A percentile compares a stretch with the other conserved stretches of the same genome.
phyloP scores from a whole-genome alignment of 2,329 filamentous ascomycete genomes.

The Exophiala lecanii-corni region DNA sequence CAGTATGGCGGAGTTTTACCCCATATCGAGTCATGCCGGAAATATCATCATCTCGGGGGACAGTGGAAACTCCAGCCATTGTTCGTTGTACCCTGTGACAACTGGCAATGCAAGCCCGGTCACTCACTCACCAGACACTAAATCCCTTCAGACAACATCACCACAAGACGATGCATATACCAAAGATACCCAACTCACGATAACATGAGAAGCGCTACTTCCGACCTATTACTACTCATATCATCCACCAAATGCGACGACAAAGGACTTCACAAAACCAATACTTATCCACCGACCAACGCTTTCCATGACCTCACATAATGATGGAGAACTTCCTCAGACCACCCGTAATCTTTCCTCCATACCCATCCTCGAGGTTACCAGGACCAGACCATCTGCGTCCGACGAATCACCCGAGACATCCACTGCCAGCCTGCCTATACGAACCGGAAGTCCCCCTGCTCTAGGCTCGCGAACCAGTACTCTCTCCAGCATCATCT shows the following conservation, averaged over 20 bases:
- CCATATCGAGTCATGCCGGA: no score
- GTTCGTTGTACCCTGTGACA: no score
- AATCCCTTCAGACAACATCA: no score
- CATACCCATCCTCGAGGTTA: conserved; percentile 56
- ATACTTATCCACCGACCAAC: conserved; percentile 11
- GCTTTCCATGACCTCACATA: conserved; percentile 28
- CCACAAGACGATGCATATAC: not conserved
- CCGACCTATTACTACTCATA: not conserved
- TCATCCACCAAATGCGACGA: conserved; percentile 13
- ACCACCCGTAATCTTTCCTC: conserved; percentile 29
- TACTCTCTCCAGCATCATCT: conserved; percentile 63
- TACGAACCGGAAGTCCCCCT: conserved; percentile 57
- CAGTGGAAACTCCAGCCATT: no score
- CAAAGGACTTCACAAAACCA: conserved; percentile 5
- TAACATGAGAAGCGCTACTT: not conserved
- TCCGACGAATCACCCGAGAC: conserved; percentile 49
- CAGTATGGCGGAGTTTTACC: no score
- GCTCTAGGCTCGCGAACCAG: conserved; percentile 53
- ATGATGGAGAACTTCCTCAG: conserved; percentile 25
- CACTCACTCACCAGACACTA: no score
- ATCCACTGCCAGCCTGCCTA: conserved; percentile 52
- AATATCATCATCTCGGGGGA: no score
- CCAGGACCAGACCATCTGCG: conserved; percentile 54
- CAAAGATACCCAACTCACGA: not conserved
- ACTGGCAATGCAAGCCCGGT: no score